These are phyloP conservation scores for Apiotrichum akiyoshidainum DNA, from an alignment of 1,284 basidiomycete genomes.

Conservation along the genomic window DNA sequence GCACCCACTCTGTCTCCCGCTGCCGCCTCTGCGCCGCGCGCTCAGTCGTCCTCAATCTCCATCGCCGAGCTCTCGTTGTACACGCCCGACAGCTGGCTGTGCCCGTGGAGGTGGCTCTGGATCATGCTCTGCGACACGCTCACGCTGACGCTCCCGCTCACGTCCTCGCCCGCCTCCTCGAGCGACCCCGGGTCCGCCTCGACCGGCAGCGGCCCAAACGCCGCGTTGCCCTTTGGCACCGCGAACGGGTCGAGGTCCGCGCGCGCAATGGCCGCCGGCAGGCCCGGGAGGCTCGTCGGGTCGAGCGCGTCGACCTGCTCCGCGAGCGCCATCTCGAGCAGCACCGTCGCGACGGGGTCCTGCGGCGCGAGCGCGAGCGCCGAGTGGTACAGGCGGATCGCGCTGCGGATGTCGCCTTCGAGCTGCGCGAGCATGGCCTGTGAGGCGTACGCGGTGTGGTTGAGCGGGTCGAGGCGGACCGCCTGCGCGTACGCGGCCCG, in stretches of 20 bases:
- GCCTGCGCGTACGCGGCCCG: slow-evolving; percentile 68
- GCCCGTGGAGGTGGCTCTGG: too few relatives aligned
- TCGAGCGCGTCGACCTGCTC: slow-evolving; percentile 45
- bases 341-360: slow-evolving; percentile 76
- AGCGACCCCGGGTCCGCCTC: slow-evolving; percentile 32
- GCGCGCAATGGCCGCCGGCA: slow-evolving; percentile 36
- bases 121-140: neutral
- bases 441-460: slow-evolving; percentile 72
- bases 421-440: slow-evolving; percentile 79
- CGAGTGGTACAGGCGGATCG: slow-evolving; percentile 86
- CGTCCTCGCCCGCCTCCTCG: slow-evolving; percentile 32
- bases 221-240: slow-evolving; percentile 42
- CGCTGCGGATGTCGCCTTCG: slow-evolving; percentile 65
- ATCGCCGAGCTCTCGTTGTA: slow-evolving; percentile 36
- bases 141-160: neutral
- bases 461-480: slow-evolving; percentile 73
- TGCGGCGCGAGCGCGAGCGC: slow-evolving; percentile 79
- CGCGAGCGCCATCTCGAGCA: slow-evolving; percentile 78
- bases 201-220: slow-evolving; percentile 38
- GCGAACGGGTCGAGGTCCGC: slow-evolving; percentile 43
- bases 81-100: neutral
- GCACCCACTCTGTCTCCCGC: neutral
- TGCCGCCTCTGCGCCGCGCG: neutral
- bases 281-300: slow-evolving; percentile 38
- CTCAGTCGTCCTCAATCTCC: slow-evolving; percentile 44